Evolutionary conservation across 495 filamentous ascomycete genomes (phyloP).

Genomic region (Cudoniella acicularis): DNA sequence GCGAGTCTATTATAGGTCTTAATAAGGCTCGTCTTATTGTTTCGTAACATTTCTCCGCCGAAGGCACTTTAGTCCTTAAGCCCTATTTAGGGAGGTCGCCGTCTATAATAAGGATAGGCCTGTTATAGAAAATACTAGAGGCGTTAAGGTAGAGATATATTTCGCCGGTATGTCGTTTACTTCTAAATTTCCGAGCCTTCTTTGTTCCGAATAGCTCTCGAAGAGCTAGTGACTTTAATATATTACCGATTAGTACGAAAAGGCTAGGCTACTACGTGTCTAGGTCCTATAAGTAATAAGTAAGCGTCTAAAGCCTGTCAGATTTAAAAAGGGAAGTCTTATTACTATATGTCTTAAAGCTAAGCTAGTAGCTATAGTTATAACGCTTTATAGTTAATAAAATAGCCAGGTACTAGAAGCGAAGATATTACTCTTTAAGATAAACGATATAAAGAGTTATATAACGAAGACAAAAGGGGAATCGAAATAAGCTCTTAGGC

Average conservation of each 20-base stretch:
- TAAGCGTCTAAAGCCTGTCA: too few relatives aligned
- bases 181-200: background rate
- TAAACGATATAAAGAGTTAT: too few relatives aligned
- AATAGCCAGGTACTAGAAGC: too few relatives aligned
- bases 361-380: too few relatives aligned
- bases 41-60: background rate
- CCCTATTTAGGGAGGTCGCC: constrained; percentile 3
- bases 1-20: background rate
- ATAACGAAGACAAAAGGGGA: too few relatives aligned
- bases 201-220: constrained; percentile 1
- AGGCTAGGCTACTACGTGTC: constrained; percentile 11
- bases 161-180: background rate
- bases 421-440: too few relatives aligned
- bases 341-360: too few relatives aligned
- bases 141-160: constrained; percentile 17
- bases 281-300: too few relatives aligned
- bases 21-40: background rate
- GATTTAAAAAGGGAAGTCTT: too few relatives aligned
- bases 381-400: too few relatives aligned
- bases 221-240: constrained; percentile 16
- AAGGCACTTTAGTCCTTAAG: background rate
- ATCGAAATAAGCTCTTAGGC: too few relatives aligned
- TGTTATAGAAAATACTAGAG: constrained; percentile 11
- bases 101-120: constrained; percentile 4
- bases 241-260: constrained; percentile 17